A percentile compares a stretch with the other conserved stretches of the same genome.
These are phyloP conservation scores for Clonostachys solani DNA, from an alignment of 2,329 filamentous ascomycete genomes.

Conservation along the genomic window DNA sequence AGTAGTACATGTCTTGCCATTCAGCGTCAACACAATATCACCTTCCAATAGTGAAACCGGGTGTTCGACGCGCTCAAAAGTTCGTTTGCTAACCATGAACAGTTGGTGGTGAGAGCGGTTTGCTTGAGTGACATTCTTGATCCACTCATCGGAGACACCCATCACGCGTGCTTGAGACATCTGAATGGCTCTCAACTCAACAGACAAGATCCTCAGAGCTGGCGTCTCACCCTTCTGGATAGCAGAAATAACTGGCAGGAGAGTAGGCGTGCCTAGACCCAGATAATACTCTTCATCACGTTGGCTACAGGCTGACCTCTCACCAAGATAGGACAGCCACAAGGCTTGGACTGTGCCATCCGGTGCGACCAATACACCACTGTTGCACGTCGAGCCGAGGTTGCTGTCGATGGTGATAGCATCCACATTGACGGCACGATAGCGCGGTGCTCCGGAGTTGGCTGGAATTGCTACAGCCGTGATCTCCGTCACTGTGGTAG, in stretches of 20 bases:
- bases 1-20: slow-evolving; percentile 87
- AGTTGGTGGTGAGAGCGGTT: slow-evolving; percentile 93
- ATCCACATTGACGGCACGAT: slow-evolving; percentile 92
- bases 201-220: slow-evolving; percentile 82
- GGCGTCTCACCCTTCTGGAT: slow-evolving; percentile 78
- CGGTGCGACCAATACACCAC: slow-evolving; percentile 83
- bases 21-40: slow-evolving; percentile 87
- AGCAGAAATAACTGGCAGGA: slow-evolving; percentile 83
- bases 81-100: slow-evolving; percentile 96
- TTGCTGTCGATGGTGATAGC: slow-evolving; percentile 96
- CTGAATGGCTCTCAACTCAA: slow-evolving; percentile 91
- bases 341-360: slow-evolving; percentile 92
- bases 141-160: slow-evolving; percentile 96
- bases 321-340: slow-evolving; percentile 95
- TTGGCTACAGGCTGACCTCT: slow-evolving; percentile 71
- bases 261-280: slow-evolving; percentile 80
- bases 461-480: slow-evolving; percentile 95
- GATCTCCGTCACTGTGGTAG: slow-evolving; percentile 94
- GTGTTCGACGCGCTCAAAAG: slow-evolving; percentile 51
- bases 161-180: slow-evolving; percentile 97
- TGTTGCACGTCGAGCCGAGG: slow-evolving; percentile 86
- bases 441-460: slow-evolving; percentile 85
- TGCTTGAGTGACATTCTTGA: slow-evolving; percentile 79
- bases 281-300: slow-evolving; percentile 97
- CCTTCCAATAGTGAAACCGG: slow-evolving; percentile 71